phyloP scores from a whole-genome alignment of 2,329 filamentous ascomycete species.

The Stagonosporopsis cucurbitacearum region DNA sequence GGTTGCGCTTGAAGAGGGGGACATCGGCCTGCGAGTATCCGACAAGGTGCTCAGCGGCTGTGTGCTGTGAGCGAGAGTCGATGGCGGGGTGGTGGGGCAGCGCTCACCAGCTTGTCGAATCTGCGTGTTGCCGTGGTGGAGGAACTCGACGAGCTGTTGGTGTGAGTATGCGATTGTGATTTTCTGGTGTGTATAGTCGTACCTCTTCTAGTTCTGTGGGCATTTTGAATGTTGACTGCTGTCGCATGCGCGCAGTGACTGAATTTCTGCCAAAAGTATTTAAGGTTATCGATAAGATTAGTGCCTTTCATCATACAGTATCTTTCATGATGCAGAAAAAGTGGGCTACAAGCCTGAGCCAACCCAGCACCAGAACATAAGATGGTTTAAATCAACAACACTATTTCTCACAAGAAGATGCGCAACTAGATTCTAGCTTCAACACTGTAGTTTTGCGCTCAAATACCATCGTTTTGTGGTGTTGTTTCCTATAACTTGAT shows the following conservation, averaged over 20 bases:
- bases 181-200: neutral
- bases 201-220: constrained; percentile 60
- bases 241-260: constrained; percentile 31
- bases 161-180: neutral
- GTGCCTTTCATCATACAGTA: neutral
- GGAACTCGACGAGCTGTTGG: constrained; percentile 83
- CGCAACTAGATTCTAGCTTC: no score
- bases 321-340: no score
- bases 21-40: constrained; percentile 81
- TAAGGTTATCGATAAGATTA: constrained; percentile 46
- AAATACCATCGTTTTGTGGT: no score
- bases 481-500: no score
- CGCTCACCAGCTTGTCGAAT: constrained; percentile 77
- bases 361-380: no score
- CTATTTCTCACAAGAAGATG: no score
- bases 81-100: constrained; percentile 33
- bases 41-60: constrained; percentile 84
- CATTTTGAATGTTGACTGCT: constrained; percentile 45
- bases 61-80: constrained; percentile 24
- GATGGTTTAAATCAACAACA: no score
- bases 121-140: constrained; percentile 89
- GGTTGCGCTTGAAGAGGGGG: constrained; percentile 80
- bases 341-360: no score
- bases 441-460: no score
- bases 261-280: constrained; percentile 31